These are phyloP conservation scores for Diversispora eburnea DNA, from an alignment of 192 early-diverging fungal species.

Conservation along the genomic window DNA sequence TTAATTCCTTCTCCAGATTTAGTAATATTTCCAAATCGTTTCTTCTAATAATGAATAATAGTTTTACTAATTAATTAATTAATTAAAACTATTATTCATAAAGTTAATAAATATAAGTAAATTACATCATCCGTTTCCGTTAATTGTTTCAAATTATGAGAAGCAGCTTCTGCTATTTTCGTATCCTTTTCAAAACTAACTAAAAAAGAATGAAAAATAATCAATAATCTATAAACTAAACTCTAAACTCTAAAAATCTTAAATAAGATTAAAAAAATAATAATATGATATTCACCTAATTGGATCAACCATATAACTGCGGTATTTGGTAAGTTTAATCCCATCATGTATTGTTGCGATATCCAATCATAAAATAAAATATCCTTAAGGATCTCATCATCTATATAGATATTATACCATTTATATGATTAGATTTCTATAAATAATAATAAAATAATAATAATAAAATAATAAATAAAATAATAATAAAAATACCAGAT, in stretches of 20 bases:
- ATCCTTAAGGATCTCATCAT: not conserved
- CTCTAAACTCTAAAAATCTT: no score
- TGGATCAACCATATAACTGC: slow-evolving; percentile 10
- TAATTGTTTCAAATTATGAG: slow-evolving; percentile 17
- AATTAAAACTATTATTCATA: not conserved
- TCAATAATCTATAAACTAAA: no score
- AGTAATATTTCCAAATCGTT: no score
- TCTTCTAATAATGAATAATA: no score
- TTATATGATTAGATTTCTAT: no score
- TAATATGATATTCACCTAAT: slow-evolving; percentile 1
- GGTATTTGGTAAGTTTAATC: not conserved
- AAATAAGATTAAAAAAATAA: not conserved
- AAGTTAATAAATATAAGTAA: not conserved
- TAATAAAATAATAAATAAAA: no score
- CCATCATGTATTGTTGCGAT: slow-evolving; percentile 9
- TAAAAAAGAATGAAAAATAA: not conserved
- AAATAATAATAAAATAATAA: no score
- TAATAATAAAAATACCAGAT: slow-evolving; percentile 4
- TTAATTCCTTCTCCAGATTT: no score
- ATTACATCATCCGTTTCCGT: not conserved
- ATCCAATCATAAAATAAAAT: slow-evolving; percentile 19
- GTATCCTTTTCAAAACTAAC: slow-evolving; percentile 5
- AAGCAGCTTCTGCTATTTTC: slow-evolving; percentile 19
- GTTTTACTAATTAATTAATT: no score
- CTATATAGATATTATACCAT: no score